A percentile compares a stretch with the other conserved stretches of the same genome.
Conservation (phyloP, 2,329 filamentous ascomycete species). For the Sarocladium oryzae region DNA sequence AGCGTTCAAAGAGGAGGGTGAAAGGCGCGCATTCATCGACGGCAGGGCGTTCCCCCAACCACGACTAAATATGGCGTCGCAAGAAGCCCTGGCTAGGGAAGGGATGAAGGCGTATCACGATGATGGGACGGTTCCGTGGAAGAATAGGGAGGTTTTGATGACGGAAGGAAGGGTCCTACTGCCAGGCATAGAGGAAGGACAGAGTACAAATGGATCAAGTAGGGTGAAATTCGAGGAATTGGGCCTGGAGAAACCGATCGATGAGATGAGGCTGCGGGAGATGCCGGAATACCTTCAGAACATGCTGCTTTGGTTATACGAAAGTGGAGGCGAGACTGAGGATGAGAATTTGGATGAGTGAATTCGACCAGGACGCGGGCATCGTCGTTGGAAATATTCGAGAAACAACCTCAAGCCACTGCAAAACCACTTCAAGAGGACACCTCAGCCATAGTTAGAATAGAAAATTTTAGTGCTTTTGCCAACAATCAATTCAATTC, state of each 20-base stretch:
- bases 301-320: constrained; percentile 6
- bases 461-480: no score
- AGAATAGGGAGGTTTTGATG: constrained; percentile 18
- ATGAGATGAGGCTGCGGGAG: constrained; percentile 10
- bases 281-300: constrained; percentile 11
- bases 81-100: constrained; percentile 10
- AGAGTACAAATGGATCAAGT: constrained; percentile 8
- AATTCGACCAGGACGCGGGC: background rate
- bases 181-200: background rate
- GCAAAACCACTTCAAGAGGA: no score
- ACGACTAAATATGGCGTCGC: constrained; percentile 17
- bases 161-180: background rate
- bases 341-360: constrained; percentile 11
- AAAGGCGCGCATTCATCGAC: constrained; percentile 19
- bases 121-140: constrained; percentile 20
- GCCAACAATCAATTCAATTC: no score
- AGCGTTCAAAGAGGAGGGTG: constrained; percentile 30
- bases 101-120: constrained; percentile 12
- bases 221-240: constrained; percentile 7
- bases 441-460: no score
- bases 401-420: background rate
- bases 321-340: constrained; percentile 6
- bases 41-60: constrained; percentile 27
- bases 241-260: background rate
- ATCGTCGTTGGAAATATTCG: background rate